phyloP scores from a whole-genome alignment of 1,139 yeast species.

The Geotrichum europaeum region DNA sequence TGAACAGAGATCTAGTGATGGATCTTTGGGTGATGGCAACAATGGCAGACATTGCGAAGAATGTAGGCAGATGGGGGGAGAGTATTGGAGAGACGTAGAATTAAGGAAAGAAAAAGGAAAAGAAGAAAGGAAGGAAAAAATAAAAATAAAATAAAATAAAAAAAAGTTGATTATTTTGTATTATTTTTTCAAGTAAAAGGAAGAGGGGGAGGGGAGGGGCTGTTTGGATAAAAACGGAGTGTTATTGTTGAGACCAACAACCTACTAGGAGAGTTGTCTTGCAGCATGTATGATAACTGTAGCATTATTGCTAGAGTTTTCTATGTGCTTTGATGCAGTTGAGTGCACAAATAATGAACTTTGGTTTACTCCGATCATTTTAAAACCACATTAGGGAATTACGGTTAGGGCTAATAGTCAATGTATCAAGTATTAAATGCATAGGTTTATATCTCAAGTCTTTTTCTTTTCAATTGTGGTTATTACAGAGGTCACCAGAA shows the following conservation, averaged over 20 bases:
- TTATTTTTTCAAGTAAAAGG: too few relatives aligned
- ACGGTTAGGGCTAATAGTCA: background rate
- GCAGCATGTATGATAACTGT: background rate
- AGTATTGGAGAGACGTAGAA: background rate
- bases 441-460: background rate
- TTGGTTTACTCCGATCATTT: background rate
- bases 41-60: constrained; percentile 22
- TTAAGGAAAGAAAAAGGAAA: background rate
- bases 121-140: background rate
- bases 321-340: background rate
- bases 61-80: background rate
- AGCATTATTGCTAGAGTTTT: background rate
- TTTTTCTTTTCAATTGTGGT: background rate
- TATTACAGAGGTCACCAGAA: background rate
- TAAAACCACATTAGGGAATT: background rate
- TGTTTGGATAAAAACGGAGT: background rate
- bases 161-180: too few relatives aligned
- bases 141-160: background rate
- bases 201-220: background rate
- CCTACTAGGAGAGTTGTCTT: too few relatives aligned
- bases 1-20: constrained; percentile 18
- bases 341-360: background rate
- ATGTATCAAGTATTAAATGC: background rate
- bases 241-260: too few relatives aligned
- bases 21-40: constrained; percentile 22